Evolutionary conservation across 331 rosid genomes (phyloP).

Genomic region (Erythrophleum ivorense): DNA sequence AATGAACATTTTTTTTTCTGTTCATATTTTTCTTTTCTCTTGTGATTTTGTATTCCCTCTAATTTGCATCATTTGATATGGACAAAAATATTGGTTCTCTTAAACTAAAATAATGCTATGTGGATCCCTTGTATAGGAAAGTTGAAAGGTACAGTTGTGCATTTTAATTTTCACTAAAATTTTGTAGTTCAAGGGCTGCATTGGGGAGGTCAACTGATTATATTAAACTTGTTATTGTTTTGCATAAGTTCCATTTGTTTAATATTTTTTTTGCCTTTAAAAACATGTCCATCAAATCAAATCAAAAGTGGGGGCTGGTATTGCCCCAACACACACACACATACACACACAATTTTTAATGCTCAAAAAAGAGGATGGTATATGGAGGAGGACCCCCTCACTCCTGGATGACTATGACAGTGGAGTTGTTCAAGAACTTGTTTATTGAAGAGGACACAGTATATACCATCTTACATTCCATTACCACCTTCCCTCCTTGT

Average conservation of each 20-base stretch:
- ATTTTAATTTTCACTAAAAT: not conserved
- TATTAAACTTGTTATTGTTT: conserved; percentile 1
- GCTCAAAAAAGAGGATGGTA: too few species aligned
- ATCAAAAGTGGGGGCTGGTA: not conserved
- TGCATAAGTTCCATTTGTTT: not conserved
- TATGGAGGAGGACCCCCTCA: too few species aligned
- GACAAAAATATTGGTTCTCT: not conserved
- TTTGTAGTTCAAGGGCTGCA: not conserved
- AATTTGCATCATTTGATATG: not conserved
- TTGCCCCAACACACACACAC: not conserved
- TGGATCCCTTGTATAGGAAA: not conserved
- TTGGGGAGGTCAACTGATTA: conserved; percentile 7
- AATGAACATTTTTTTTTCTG: not conserved
- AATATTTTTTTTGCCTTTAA: not conserved
- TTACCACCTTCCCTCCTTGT: too few species aligned
- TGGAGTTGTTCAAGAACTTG: too few species aligned
- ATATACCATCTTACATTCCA: too few species aligned
- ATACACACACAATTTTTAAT: too few species aligned
- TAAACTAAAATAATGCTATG: not conserved
- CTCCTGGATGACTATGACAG: too few species aligned
- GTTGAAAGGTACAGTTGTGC: not conserved
- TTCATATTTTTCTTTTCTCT: not conserved
- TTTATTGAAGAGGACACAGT: too few species aligned
- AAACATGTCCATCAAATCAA: not conserved
- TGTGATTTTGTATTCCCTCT: not conserved